Evolutionary conservation across 2,329 filamentous ascomycete genomes (phyloP).

Genomic region (Epichloe glyceriae): DNA sequence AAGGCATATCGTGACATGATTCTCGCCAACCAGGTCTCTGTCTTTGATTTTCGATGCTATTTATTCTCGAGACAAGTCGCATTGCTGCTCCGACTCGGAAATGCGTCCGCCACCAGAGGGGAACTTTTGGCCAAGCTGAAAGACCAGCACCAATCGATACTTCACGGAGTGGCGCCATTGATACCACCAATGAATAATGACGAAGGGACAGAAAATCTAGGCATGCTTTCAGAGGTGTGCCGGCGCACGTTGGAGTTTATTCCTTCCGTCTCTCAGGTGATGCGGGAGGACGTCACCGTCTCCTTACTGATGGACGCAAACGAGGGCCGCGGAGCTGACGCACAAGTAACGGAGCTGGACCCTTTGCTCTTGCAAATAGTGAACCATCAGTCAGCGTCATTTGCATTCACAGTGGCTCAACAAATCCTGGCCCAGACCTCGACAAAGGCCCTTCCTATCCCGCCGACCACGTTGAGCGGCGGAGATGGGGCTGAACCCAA

Average conservation of each 20-base stretch:
- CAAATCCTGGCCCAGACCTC: slow-evolving; percentile 66
- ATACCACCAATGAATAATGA: slow-evolving; percentile 33
- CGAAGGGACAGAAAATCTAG: slow-evolving; percentile 59
- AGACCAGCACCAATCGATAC: slow-evolving; percentile 46
- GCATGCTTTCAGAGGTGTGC: slow-evolving; percentile 76
- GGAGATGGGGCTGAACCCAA: slow-evolving; percentile 44
- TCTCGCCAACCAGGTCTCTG: slow-evolving; percentile 82
- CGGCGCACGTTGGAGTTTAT: slow-evolving; percentile 74
- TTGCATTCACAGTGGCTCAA: slow-evolving; percentile 63
- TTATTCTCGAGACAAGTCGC: slow-evolving; percentile 83
- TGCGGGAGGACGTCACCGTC: slow-evolving; percentile 59
- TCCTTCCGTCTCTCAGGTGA: slow-evolving; percentile 61
- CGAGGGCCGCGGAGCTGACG: slow-evolving; percentile 22
- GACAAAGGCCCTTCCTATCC: slow-evolving; percentile 54
- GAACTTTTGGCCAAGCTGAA: slow-evolving; percentile 49
- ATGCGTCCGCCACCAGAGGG: slow-evolving; percentile 49
- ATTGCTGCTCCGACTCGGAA: slow-evolving; percentile 71
- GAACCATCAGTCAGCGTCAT: slow-evolving; percentile 65
- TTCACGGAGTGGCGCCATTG: slow-evolving; percentile 43
- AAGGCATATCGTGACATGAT: slow-evolving; percentile 90
- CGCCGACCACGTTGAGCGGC: slow-evolving; percentile 39
- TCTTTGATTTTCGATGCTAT: slow-evolving; percentile 92
- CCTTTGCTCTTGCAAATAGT: slow-evolving; percentile 39
- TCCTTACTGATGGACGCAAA: slow-evolving; percentile 39
- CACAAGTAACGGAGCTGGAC: slow-evolving; percentile 13